These are phyloP conservation scores for Lipomyces yamadae DNA, from an alignment of 805 yeast species.

Conservation along the genomic window DNA sequence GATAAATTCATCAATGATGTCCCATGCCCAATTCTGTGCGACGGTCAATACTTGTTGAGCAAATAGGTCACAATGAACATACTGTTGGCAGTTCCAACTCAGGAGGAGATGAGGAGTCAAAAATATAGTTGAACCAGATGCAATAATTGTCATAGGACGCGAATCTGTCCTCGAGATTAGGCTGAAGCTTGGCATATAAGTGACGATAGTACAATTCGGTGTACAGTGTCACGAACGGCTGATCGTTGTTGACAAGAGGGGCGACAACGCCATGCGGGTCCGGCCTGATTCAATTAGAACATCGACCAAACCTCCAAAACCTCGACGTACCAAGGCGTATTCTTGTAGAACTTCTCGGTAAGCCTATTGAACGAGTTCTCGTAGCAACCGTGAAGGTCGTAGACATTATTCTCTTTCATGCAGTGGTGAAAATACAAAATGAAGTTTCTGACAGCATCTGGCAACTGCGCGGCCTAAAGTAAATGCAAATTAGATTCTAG, in stretches of 20 bases:
- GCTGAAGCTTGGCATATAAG: slow-evolving; percentile 52
- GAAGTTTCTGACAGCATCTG: slow-evolving; percentile 53
- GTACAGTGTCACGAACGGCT: slow-evolving; percentile 53
- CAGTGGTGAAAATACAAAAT: slow-evolving; percentile 52
- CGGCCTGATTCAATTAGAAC: slow-evolving; percentile 42
- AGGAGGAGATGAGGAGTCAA: slow-evolving; percentile 53
- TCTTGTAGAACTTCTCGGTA: slow-evolving; percentile 53
- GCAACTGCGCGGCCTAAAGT: slow-evolving; percentile 44
- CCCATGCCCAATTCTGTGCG: slow-evolving; percentile 54
- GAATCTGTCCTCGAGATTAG: slow-evolving; percentile 53
- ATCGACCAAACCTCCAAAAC: background rate
- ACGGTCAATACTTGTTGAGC: background rate
- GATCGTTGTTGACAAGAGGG: slow-evolving; percentile 53
- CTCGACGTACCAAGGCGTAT: slow-evolving; percentile 48
- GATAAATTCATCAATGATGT: slow-evolving; percentile 57
- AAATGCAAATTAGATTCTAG: background rate
- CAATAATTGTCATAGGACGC: slow-evolving; percentile 58
- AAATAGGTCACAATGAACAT: background rate
- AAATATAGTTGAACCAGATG: slow-evolving; percentile 52
- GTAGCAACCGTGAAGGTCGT: slow-evolving; percentile 53
- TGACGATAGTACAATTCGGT: slow-evolving; percentile 59
- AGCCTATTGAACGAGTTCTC: slow-evolving; percentile 53
- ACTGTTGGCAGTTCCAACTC: slow-evolving; percentile 53
- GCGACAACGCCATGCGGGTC: slow-evolving; percentile 52
- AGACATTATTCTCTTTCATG: slow-evolving; percentile 51